These are phyloP conservation scores for Vitis rotundifolia DNA, from an alignment of 164 flowering plant genomes.

Conservation along the genomic window DNA sequence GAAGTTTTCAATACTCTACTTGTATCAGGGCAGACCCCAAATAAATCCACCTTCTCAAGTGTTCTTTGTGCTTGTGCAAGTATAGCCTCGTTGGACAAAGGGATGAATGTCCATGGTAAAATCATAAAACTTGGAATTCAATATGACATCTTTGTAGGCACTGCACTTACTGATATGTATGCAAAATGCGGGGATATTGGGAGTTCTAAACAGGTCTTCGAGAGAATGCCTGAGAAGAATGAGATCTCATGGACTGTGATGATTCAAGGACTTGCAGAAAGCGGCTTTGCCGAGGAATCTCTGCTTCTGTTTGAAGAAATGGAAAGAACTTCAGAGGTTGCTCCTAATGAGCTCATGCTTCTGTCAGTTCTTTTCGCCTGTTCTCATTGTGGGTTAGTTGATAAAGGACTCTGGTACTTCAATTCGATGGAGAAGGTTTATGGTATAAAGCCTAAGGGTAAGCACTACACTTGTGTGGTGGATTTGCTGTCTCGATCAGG, in stretches of 20 bases:
- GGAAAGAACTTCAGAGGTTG: slow-evolving; percentile 25
- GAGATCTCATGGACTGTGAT: slow-evolving; percentile 62
- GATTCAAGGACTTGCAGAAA: slow-evolving; percentile 72
- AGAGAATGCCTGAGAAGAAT: slow-evolving; percentile 46
- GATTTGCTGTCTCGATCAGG: slow-evolving; percentile 68
- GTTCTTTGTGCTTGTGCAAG: slow-evolving; percentile 58
- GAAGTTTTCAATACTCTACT: slow-evolving; percentile 49
- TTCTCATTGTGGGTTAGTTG: slow-evolving; percentile 65
- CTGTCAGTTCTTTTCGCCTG: slow-evolving; percentile 60
- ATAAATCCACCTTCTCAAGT: slow-evolving; percentile 49
- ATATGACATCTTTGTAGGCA: slow-evolving; percentile 49
- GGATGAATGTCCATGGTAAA: slow-evolving; percentile 50
- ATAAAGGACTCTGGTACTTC: slow-evolving; percentile 50
- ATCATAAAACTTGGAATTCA: slow-evolving; percentile 49
- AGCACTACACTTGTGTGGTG: slow-evolving; percentile 57
- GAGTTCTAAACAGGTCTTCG: slow-evolving; percentile 41
- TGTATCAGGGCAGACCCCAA: slow-evolving; percentile 49
- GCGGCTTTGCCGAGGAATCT: slow-evolving; percentile 51
- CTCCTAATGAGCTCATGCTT: slow-evolving; percentile 51
- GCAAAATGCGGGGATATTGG: slow-evolving; percentile 64
- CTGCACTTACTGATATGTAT: slow-evolving; percentile 70
- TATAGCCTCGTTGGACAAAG: slow-evolving; percentile 52
- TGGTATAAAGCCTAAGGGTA: slow-evolving; percentile 45
- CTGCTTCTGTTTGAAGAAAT: slow-evolving; percentile 52
- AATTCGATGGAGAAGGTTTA: slow-evolving; percentile 50